Conservation (phyloP, 495 filamentous ascomycete genomes). For the Peziza echinospora region DNA sequence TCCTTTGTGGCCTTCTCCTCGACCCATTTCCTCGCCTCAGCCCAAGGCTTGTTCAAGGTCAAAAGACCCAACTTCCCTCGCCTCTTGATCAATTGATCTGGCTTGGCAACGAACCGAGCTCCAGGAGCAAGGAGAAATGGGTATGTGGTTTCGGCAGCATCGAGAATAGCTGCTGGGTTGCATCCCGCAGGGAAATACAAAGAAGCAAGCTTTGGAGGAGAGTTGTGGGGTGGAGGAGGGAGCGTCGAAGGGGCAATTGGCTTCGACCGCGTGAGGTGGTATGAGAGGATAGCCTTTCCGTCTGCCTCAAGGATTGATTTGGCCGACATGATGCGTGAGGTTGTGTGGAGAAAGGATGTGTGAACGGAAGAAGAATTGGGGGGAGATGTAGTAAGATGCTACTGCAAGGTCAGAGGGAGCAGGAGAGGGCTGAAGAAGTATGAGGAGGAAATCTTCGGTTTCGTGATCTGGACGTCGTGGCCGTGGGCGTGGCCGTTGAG, state of each 20-base stretch:
- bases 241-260: constrained; percentile 97
- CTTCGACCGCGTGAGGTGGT: constrained; percentile 94
- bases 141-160: constrained; percentile 87
- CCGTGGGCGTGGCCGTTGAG: too few species aligned
- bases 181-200: constrained; percentile 83
- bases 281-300: constrained; percentile 99
- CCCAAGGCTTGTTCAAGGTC: constrained; percentile 91
- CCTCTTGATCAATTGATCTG: constrained; percentile 98
- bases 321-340: constrained; percentile 72
- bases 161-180: constrained; percentile 60
- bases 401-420: constrained; percentile 1
- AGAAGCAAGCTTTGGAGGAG: constrained; percentile 71
- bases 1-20: constrained; percentile 73
- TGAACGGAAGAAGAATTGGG: constrained; percentile 5
- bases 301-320: constrained; percentile 98
- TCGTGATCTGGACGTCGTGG: too few species aligned
- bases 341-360: constrained; percentile 9
- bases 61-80: constrained; percentile 96
- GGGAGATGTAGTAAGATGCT: too few species aligned
- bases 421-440: constrained; percentile 1
- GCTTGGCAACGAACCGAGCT: constrained; percentile 94
- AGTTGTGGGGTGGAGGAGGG: constrained; percentile 73
- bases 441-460: not conserved
- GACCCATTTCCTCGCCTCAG: constrained; percentile 82
- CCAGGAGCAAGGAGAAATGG: constrained; percentile 71